phyloP scores from a whole-genome alignment of 768 basidiomycete genomes.

The Suillus tomentosus region DNA sequence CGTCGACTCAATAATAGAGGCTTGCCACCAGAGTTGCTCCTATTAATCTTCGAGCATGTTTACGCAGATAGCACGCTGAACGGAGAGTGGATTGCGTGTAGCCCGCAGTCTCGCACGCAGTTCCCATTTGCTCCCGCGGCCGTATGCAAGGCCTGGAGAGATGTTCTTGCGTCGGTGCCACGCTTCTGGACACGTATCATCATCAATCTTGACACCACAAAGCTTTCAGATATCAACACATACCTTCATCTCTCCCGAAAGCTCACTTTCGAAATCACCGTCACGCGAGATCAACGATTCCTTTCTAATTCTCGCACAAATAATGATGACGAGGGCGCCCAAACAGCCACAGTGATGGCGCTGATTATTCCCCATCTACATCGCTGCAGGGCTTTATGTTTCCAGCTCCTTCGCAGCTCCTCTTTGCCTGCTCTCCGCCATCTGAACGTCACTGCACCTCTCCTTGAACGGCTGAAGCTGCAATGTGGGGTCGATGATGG shows the following conservation, averaged over 20 bases:
- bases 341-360: background rate
- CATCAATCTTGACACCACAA: slow-evolving; percentile 13
- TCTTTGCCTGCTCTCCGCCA: slow-evolving; percentile 13
- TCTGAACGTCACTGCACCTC: slow-evolving; percentile 1
- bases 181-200: slow-evolving; percentile 16
- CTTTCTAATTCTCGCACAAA: slow-evolving; percentile 2
- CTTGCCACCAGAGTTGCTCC: slow-evolving; percentile 3
- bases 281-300: slow-evolving; percentile 3
- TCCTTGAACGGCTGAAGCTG: slow-evolving; percentile 10
- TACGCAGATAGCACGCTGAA: background rate
- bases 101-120: slow-evolving; percentile 3
- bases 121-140: slow-evolving; percentile 14
- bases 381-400: slow-evolving; percentile 9
- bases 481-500: slow-evolving; percentile 14
- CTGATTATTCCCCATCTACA: slow-evolving; percentile 8
- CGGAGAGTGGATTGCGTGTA: background rate
- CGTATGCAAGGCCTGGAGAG: slow-evolving; percentile 13
- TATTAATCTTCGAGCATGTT: slow-evolving; percentile 4
- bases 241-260: slow-evolving; percentile 13
- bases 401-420: slow-evolving; percentile 12
- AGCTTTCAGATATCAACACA: slow-evolving; percentile 4
- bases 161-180: slow-evolving; percentile 10
- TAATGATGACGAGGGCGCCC: slow-evolving; percentile 1
- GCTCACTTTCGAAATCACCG: slow-evolving; percentile 10
- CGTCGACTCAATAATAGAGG: background rate